phyloP scores from a whole-genome alignment of 306 rosid species.

The Hippophae rhamnoides region DNA sequence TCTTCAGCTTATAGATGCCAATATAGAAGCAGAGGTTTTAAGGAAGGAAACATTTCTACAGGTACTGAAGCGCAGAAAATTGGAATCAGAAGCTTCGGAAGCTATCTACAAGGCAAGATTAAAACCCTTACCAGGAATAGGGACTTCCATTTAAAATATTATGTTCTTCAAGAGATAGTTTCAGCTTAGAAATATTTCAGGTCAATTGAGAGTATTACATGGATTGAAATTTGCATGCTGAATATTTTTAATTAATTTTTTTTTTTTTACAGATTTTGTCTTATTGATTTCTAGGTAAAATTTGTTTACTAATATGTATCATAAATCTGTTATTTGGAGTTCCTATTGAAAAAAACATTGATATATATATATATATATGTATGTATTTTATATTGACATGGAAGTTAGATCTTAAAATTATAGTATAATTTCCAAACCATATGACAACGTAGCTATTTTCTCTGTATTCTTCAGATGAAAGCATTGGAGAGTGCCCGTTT shows the following conservation, averaged over 20 bases:
- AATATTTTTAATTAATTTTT: no score
- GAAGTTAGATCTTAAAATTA: not conserved
- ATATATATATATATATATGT: no score
- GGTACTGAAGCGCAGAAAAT: conserved; percentile 30
- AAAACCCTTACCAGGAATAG: not conserved
- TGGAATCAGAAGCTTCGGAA: conserved; percentile 51
- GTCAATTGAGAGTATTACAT: no score
- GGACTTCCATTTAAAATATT: not conserved
- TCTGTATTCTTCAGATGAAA: conserved; percentile 35
- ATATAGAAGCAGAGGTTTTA: conserved; percentile 40
- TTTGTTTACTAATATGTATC: no score
- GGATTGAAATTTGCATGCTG: no score
- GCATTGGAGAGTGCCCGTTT: conserved; percentile 39
- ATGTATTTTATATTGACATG: no score
- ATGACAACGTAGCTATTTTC: conserved; percentile 3
- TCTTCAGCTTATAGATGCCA: conserved; percentile 35
- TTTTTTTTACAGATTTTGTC: no score
- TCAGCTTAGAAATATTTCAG: not conserved
- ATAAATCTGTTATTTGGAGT: no score
- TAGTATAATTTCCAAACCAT: conserved; percentile 3
- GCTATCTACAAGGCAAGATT: conserved; percentile 52
- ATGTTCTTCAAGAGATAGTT: not conserved
- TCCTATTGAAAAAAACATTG: no score
- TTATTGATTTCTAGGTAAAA: no score
- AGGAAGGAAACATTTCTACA: conserved; percentile 29